Conservation (phyloP, 306 rosid species). For the Abrus precatorius region DNA sequence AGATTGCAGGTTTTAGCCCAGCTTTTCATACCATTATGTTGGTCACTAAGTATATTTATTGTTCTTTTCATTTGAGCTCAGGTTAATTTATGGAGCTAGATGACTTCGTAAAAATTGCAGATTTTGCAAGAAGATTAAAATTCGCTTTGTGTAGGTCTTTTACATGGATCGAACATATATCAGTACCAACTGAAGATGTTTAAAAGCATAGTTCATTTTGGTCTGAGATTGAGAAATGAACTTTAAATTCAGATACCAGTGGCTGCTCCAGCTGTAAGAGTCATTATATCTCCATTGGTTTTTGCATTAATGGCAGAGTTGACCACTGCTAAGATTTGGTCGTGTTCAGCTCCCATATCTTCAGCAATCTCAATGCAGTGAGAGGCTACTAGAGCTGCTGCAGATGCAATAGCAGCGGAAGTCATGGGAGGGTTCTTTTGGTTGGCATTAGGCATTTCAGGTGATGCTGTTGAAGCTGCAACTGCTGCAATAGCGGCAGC, state of each 20-base stretch:
- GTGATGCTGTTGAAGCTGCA: slow-evolving; percentile 72
- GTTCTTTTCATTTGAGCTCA: neutral
- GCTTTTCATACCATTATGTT: slow-evolving; percentile 14
- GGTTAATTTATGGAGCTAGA: slow-evolving; percentile 16
- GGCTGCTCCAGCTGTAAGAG: slow-evolving; percentile 96
- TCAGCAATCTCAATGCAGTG: slow-evolving; percentile 98
- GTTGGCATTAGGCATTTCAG: slow-evolving; percentile 56
- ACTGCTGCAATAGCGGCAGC: slow-evolving; percentile 91
- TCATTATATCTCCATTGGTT: slow-evolving; percentile 91
- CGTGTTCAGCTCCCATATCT: slow-evolving; percentile 94
- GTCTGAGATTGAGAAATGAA: slow-evolving; percentile 23
- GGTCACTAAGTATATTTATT: neutral
- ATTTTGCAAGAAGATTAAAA: slow-evolving; percentile 16
- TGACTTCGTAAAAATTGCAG: slow-evolving; percentile 5
- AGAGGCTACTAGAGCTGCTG: slow-evolving; percentile 94
- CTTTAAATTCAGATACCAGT: slow-evolving; percentile 64
- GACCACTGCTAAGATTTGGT: slow-evolving; percentile 72
- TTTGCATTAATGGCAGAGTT: slow-evolving; percentile 88
- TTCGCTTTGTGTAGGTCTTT: neutral
- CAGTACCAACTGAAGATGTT: slow-evolving; percentile 11
- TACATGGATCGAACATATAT: slow-evolving; percentile 19
- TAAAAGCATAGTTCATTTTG: slow-evolving; percentile 16
- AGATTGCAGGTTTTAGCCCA: neutral
- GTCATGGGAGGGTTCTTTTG: slow-evolving; percentile 59
- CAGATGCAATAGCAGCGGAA: slow-evolving; percentile 83